Percentiles rank a stretch among this genome's conserved stretches.
Conservation (phyloP, 2,329 filamentous ascomycete species). For the Epichloe scottii region DNA sequence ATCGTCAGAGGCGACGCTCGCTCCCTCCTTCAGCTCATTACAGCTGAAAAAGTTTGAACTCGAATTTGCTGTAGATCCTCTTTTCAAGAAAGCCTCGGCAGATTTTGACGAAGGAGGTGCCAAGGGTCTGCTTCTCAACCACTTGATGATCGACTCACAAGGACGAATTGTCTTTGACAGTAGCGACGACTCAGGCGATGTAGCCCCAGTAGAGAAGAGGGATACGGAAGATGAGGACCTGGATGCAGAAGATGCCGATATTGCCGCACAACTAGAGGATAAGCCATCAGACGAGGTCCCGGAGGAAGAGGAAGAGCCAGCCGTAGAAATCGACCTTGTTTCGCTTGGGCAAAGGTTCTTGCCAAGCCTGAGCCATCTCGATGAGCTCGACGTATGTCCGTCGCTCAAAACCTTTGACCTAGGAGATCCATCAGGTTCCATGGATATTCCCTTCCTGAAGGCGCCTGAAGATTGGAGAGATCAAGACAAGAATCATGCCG, state of each 20-base stretch:
- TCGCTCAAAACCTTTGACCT: slow-evolving; percentile 90
- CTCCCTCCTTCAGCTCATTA: slow-evolving; percentile 72
- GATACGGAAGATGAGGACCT: slow-evolving; percentile 27
- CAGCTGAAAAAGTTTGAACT: slow-evolving; percentile 96
- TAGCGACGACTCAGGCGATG: slow-evolving; percentile 67
- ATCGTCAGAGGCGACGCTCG: slow-evolving; percentile 86
- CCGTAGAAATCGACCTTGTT: slow-evolving; percentile 64
- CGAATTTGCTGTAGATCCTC: slow-evolving; percentile 87
- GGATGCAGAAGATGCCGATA: slow-evolving; percentile 17
- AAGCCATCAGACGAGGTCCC: slow-evolving; percentile 30
- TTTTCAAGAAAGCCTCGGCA: slow-evolving; percentile 98
- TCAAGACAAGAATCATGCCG: slow-evolving; percentile 47
- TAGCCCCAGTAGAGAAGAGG: slow-evolving; percentile 20
- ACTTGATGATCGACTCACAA: slow-evolving; percentile 85
- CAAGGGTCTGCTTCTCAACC: slow-evolving; percentile 87
- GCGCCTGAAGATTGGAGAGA: slow-evolving; percentile 77
- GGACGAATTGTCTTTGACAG: slow-evolving; percentile 97
- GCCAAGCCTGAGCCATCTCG: slow-evolving; percentile 62
- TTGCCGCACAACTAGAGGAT: slow-evolving; percentile 26
- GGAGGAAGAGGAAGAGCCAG: slow-evolving; percentile 36
- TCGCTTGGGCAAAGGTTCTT: slow-evolving; percentile 73
- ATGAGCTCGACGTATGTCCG: slow-evolving; percentile 84
- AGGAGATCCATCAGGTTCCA: slow-evolving; percentile 68
- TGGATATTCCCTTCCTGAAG: slow-evolving; percentile 87
- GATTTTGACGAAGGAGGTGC: slow-evolving; percentile 98